Conservation (phyloP, 2,329 filamentous ascomycete genomes). For the Xylaria hypoxylon region DNA sequence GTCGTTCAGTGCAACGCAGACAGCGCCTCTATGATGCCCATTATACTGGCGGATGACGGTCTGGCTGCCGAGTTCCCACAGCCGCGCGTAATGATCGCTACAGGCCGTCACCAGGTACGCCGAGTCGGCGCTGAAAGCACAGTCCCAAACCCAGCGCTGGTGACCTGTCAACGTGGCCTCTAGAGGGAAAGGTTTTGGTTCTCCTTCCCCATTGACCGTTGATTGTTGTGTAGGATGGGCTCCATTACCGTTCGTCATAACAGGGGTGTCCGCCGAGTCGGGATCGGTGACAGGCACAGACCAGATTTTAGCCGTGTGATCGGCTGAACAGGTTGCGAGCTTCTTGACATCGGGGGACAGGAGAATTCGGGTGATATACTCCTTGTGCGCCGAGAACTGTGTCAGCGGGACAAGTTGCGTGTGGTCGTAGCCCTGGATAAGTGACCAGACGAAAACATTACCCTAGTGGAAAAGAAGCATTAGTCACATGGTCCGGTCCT, state of each 20-base stretch:
- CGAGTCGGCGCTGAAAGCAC: constrained; percentile 91
- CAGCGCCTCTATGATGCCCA: constrained; percentile 89
- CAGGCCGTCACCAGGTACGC: constrained; percentile 94
- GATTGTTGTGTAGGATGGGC: constrained; percentile 19
- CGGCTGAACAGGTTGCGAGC: constrained; percentile 91
- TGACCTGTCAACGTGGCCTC: constrained; percentile 90
- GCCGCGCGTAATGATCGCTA: constrained; percentile 89
- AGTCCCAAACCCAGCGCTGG: constrained; percentile 98
- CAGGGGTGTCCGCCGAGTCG: constrained; percentile 29
- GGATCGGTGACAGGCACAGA: constrained; percentile 50
- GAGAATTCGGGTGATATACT: constrained; percentile 91
- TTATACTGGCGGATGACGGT: constrained; percentile 95
- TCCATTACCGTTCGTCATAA: constrained; percentile 33
- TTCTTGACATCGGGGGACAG: constrained; percentile 95
- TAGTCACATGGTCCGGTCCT: constrained; percentile 1
- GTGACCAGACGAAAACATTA: constrained; percentile 96
- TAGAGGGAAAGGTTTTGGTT: constrained; percentile 75
- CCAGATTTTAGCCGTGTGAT: constrained; percentile 97
- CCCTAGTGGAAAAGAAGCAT: constrained; percentile 66
- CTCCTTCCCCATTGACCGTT: constrained; percentile 37
- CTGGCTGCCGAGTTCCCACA: constrained; percentile 90
- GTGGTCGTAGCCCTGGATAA: constrained; percentile 83
- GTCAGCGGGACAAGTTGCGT: constrained; percentile 88
- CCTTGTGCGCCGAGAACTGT: constrained; percentile 89
- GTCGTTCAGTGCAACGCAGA: constrained; percentile 93